phyloP scores from a whole-genome alignment of 768 basidiomycete genomes.

The Boletus insuetus region DNA sequence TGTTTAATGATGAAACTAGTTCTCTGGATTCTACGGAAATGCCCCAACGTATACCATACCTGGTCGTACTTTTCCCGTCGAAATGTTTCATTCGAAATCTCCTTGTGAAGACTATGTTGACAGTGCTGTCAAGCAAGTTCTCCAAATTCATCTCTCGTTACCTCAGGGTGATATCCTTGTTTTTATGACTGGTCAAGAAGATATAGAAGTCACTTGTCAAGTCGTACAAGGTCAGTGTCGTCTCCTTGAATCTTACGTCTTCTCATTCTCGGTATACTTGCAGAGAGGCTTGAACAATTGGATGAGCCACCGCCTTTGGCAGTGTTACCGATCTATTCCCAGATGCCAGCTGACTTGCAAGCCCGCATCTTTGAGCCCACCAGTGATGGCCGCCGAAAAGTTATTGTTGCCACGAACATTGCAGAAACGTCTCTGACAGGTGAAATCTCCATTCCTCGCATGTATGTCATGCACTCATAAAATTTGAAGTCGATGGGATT shows the following conservation, averaged over 20 bases:
- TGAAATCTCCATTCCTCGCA: constrained; percentile 26
- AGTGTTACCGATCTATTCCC: constrained; percentile 97
- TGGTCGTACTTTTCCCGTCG: constrained; percentile 95
- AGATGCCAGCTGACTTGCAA: constrained; percentile 99
- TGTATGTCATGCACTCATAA: constrained; percentile 3
- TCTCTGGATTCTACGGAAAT: constrained; percentile 92
- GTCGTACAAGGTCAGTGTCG: constrained; percentile 73
- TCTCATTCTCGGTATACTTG: neutral
- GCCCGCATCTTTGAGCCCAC: constrained; percentile 98
- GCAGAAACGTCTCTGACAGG: constrained; percentile 97
- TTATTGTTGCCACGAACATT: constrained; percentile 98
- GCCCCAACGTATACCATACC: constrained; percentile 94
- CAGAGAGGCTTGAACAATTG: constrained; percentile 90
- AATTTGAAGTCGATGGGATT: constrained; percentile 84
- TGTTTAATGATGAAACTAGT: constrained; percentile 47
- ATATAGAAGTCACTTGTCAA: constrained; percentile 96
- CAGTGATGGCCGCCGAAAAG: constrained; percentile 89
- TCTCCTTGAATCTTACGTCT: neutral
- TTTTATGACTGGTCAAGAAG: constrained; percentile 99
- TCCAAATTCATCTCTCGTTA: constrained; percentile 92
- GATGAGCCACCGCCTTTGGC: constrained; percentile 86
- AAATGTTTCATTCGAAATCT: constrained; percentile 93
- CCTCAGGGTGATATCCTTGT: constrained; percentile 94
- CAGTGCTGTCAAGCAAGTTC: constrained; percentile 94
- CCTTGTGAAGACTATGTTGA: constrained; percentile 99